phyloP scores from a whole-genome alignment of 2,329 filamentous ascomycete species.

The Cladosporium sp. region DNA sequence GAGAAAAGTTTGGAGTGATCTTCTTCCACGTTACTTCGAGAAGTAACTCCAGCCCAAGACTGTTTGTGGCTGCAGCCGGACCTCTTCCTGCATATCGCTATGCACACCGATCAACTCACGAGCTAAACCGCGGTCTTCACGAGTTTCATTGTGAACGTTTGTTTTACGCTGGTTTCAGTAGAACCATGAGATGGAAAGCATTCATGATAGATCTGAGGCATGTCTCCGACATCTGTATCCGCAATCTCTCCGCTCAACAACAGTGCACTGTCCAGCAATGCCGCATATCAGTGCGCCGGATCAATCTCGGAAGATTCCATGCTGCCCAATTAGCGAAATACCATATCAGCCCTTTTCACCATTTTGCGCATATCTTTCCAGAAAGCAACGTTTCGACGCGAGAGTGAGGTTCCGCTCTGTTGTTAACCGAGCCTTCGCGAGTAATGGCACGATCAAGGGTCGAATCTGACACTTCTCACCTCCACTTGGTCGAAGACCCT shows the following conservation, averaged over 20 bases:
- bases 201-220: too few species aligned
- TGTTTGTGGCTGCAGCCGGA: neutral
- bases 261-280: neutral
- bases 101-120: neutral
- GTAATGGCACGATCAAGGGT: neutral
- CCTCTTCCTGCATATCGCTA: neutral
- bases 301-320: neutral
- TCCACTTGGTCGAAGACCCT: neutral
- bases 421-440: neutral
- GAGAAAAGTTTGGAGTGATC: constrained; percentile 3
- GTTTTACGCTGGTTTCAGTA: neutral
- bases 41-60: constrained; percentile 1
- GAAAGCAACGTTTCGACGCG: neutral
- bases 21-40: constrained; percentile 11
- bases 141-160: neutral
- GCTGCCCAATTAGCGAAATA: neutral
- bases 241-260: constrained; percentile 1
- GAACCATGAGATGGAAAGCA: neutral
- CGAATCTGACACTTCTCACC: neutral
- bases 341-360: neutral
- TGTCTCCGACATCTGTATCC: neutral
- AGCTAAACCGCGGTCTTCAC: neutral
- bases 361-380: neutral
- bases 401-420: too few species aligned
- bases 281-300: neutral